Base-by-base conservation (phyloP, 1,284 basidiomycete genomes). In the Phlebopus sp. region DNA sequence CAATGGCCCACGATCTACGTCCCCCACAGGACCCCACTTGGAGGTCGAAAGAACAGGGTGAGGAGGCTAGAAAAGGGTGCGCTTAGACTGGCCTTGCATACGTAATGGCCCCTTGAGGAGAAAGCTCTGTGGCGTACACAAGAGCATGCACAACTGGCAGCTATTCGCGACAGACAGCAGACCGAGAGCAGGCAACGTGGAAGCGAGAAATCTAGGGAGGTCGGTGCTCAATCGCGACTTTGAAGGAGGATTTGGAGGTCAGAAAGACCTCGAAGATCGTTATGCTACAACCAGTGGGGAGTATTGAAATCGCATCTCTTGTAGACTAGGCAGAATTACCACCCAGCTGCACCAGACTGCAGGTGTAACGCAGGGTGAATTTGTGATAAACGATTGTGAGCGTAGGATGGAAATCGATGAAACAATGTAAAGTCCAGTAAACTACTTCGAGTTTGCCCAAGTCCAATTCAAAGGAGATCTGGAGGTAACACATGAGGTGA, bases 261-360 rank as follows among this genome's bases (percentile, higher is more conserved):
- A 74, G 55, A 74, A 76, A 55, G 73, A 76, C 31, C 62, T 76
- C 11, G 72, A 78, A 55, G 76, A 77, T 59, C 68, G 74, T 29
- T 74, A 76, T 47, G 73, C 73, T 3, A 78, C 74, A 1, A 76
- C 75, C 3, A 63, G 60, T 41, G 74, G 76, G 14, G 75, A 75
- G 54, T 73, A 78, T 53, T 76, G 51, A 66, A 25, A 13, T n/a
- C 19, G 1, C n/a, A 23, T 44, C 6, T 25, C 25, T 5, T 8
- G 8, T 29, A 2, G 7, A 29, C 27, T 4, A 11, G 27, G 27
- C 8, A 29, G 7, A 8, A 11, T 29, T 29, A 29, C 9, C 8
- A 9, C 9, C 25, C 5, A 8, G 27, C 2, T 13, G 19, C 32
- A 32, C 21, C 15, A 17, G 14, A 10, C 10, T 25, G 37, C 14